A percentile compares a stretch with the other conserved stretches of the same genome.
phyloP scores from a whole-genome alignment of 176 grass and related monocot species.

The Saccharum officinarum region DNA sequence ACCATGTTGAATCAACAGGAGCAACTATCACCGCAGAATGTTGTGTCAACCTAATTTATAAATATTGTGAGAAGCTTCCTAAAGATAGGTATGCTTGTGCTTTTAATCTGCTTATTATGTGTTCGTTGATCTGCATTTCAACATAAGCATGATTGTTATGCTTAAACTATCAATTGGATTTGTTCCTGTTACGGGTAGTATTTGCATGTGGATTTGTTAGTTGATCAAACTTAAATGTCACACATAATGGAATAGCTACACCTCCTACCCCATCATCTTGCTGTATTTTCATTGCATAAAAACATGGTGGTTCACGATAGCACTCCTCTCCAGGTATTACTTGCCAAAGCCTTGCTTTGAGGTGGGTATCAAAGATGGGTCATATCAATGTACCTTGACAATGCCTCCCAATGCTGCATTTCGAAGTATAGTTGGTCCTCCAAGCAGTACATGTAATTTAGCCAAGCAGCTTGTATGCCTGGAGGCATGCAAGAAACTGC shows the following conservation, averaged over 20 bases:
- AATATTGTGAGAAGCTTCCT: conserved; percentile 89
- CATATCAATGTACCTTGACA: conserved; percentile 67
- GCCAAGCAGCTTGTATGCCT: conserved; percentile 87
- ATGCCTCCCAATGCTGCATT: conserved; percentile 82
- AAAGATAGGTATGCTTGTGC: conserved; percentile 65
- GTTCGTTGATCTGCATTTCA: not conserved
- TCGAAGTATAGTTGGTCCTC: conserved; percentile 75
- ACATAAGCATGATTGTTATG: not conserved
- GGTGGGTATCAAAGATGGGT: conserved; percentile 36
- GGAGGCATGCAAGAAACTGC: conserved; percentile 90
- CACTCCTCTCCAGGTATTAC: conserved; percentile 57
- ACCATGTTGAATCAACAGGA: conserved; percentile 78
- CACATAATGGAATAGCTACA: conserved; percentile 1
- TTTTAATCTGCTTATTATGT: conserved; percentile 2
- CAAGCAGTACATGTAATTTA: conserved; percentile 56
- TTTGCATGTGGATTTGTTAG: conserved; percentile 4
- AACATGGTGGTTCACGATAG: not conserved
- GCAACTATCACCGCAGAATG: conserved; percentile 72
- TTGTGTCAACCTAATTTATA: conserved; percentile 64
- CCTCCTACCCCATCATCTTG: not conserved
- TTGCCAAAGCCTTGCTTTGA: conserved; percentile 68
- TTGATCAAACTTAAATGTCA: conserved; percentile 20
- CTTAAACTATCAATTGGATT: conserved; percentile 8
- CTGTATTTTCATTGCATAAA: conserved; percentile 22
- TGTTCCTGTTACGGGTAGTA: conserved; percentile 3